A percentile compares a stretch with the other conserved stretches of the same genome.
phyloP scores from a whole-genome alignment of 2,329 filamentous ascomycete genomes.

The Fusarium anguioides region DNA sequence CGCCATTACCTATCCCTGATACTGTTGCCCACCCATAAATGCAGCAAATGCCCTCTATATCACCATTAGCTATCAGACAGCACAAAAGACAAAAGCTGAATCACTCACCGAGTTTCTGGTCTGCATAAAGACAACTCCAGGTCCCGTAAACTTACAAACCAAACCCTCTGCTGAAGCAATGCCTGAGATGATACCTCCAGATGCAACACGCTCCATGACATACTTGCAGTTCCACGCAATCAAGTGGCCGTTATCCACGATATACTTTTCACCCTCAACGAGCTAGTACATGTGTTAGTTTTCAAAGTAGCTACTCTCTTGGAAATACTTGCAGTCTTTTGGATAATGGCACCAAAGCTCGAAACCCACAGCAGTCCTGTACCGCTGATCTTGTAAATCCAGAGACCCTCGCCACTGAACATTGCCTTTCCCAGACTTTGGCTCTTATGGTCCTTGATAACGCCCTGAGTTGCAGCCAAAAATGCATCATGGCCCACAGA shows the following conservation, averaged over 20 bases:
- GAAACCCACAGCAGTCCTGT: slow-evolving; percentile 88
- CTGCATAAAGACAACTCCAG: slow-evolving; percentile 91
- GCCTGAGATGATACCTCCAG: slow-evolving; percentile 92
- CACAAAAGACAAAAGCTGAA: slow-evolving; percentile 21
- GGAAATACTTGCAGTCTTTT: slow-evolving; percentile 80
- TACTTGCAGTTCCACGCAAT: slow-evolving; percentile 99
- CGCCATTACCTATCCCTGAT: slow-evolving; percentile 43
- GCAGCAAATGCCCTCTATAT: slow-evolving; percentile 62
- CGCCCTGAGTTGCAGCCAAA: slow-evolving; percentile 85
- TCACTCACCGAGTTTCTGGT: slow-evolving; percentile 80
- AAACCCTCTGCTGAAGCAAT: slow-evolving; percentile 85
- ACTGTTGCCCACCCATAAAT: slow-evolving; percentile 62
- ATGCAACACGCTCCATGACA: slow-evolving; percentile 86
- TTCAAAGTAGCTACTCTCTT: accelerated
- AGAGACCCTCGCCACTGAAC: slow-evolving; percentile 93
- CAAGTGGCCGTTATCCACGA: slow-evolving; percentile 91
- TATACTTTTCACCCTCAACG: slow-evolving; percentile 82
- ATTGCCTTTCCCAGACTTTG: slow-evolving; percentile 90
- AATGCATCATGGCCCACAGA: slow-evolving; percentile 88
- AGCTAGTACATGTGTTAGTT: slow-evolving; percentile 53
- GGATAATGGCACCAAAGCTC: slow-evolving; percentile 93
- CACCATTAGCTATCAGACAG: slow-evolving; percentile 15
- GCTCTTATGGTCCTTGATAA: slow-evolving; percentile 86
- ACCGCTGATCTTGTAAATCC: slow-evolving; percentile 87
- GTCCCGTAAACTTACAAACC: slow-evolving; percentile 93